Percentiles rank a stretch among this genome's conserved stretches.
These are phyloP conservation scores for Aegle marmelos DNA, from an alignment of 345 rosid species.

Conservation along the genomic window DNA sequence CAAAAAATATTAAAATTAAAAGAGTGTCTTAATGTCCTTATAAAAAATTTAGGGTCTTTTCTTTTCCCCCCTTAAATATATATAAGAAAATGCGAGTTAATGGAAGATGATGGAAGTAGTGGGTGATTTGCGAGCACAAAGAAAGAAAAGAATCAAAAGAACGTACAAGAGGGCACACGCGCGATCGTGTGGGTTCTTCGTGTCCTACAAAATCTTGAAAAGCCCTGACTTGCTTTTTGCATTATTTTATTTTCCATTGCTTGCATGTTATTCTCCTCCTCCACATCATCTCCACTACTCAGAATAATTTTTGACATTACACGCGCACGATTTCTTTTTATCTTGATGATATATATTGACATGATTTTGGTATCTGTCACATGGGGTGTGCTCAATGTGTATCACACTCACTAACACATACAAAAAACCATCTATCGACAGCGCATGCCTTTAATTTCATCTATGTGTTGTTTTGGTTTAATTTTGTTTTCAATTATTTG, in stretches of 20 bases:
- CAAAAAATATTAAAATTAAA: too few relatives aligned
- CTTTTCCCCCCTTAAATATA: not conserved
- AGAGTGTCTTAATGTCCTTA: too few relatives aligned
- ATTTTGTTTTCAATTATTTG: not conserved
- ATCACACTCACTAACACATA: not conserved
- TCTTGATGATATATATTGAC: not conserved
- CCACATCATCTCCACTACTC: conserved; percentile 17
- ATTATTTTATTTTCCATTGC: not conserved
- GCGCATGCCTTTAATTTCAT: too few relatives aligned
- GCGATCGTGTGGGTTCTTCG: conserved; percentile 12
- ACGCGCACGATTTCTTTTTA: not conserved
- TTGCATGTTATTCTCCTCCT: conserved; percentile 10
- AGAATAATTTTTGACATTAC: not conserved
- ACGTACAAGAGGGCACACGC: not conserved
- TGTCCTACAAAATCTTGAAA: conserved; percentile 4
- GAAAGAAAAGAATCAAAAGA: conserved; percentile 4
- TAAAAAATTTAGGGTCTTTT: too few relatives aligned
- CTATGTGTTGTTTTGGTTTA: not conserved
- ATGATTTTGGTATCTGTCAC: not conserved
- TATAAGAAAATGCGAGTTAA: not conserved
- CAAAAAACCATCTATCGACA: not conserved
- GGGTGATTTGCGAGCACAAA: conserved; percentile 9
- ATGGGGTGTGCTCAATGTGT: conserved; percentile 8
- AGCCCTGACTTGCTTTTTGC: not conserved
- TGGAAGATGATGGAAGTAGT: not conserved